Conservation (phyloP, 345 rosid species). For the Firmiana major region DNA sequence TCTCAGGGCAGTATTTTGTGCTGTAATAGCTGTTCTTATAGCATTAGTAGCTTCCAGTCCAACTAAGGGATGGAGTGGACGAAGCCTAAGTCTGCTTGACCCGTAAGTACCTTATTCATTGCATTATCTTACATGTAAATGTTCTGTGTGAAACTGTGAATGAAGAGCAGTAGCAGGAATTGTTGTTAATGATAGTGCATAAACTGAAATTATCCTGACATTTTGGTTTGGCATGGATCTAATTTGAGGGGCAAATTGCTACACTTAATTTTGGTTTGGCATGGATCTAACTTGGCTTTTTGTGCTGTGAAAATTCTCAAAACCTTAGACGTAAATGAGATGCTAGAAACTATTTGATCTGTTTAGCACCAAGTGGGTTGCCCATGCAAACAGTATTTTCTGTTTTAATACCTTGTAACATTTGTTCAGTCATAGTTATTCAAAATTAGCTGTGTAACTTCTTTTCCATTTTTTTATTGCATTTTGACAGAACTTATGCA, state of each 20-base stretch:
- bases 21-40: constrained; percentile 71
- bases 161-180: neutral
- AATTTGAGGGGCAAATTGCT: neutral
- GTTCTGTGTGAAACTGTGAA: neutral
- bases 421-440: neutral
- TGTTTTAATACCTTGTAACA: neutral
- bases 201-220: neutral
- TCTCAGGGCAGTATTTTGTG: constrained; percentile 73
- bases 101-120: constrained; percentile 56
- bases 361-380: neutral
- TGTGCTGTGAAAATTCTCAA: neutral
- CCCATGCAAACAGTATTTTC: neutral
- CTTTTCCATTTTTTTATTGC: constrained; percentile 18
- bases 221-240: constrained; percentile 4
- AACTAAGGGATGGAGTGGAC: constrained; percentile 99
- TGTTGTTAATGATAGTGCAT: neutral
- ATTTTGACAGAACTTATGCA: constrained; percentile 47
- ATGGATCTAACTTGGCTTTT: too few species aligned
- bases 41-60: constrained; percentile 99
- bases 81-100: constrained; percentile 98
- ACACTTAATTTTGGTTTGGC: too few species aligned
- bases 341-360: neutral
- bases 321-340: neutral
- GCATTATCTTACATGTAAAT: constrained; percentile 4
- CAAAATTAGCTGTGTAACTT: neutral